Evolutionary conservation across 2,329 filamentous ascomycete species (phyloP), one percentile per base, ranked within the genome.

Genomic region (Dactylellina parvicollis): DNA sequence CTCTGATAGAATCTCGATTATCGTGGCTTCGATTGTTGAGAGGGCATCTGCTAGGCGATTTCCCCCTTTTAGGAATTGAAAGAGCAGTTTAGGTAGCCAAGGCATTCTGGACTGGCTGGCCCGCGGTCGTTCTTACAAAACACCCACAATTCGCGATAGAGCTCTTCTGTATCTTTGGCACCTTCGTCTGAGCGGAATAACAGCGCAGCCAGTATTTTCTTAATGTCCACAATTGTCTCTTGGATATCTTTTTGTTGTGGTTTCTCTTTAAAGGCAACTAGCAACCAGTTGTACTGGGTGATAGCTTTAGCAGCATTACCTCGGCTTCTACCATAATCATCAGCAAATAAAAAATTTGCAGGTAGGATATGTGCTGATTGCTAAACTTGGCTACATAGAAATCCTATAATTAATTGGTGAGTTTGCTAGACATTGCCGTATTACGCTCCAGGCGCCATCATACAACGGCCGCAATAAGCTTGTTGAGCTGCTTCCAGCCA

Each of bases 1-100:
- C 14, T 22, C 18, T 8, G 50, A 55, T 20, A 55, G 18, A 22
- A 55, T 38, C 28, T 55, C 32, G 18, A 55, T 55, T 3, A 55
- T 30, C n/a, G 18, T 38, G 8, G 22, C 26, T 36, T 55, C 50
- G 10, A 55, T 28, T 12, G 26, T 38, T 14, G n/a, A 4, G 3
- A 36, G 28, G 9, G 50, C 50, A 55, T 55, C 50, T 24, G 24
- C 9, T 1, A 36, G 10, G 30, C 32, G 30, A 14, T 16, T 8
- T 24, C 38, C 28, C 9, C 16, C 16, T 24, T 38, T 55, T 12
- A 38, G 32, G 16, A 55, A 55, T 10, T 40, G 3, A 22, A 55
- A 22, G 1, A 38, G 18, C 1, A 55, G 32, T 24, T 24, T 55
- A 2, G 30, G 18, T 36, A 55, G 10, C 20, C 50, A 14, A 55